Evolutionary conservation across 2,329 filamentous ascomycete genomes (phyloP), one percentile per base, ranked within the genome.

Genomic region (Verticillium zaregamsianum): DNA sequence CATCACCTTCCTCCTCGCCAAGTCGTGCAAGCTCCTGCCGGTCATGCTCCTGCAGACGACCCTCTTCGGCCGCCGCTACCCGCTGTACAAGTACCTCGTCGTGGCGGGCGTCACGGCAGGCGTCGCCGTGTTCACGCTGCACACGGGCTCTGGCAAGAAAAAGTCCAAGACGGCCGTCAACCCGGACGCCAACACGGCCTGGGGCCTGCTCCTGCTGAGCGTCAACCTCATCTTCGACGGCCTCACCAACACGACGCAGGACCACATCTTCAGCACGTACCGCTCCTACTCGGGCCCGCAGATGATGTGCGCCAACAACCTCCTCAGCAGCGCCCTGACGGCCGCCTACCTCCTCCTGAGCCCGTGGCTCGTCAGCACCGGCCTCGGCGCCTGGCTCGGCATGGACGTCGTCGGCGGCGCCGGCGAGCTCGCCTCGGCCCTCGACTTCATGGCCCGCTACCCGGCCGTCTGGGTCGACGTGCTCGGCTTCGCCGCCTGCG

Each of bases 251-350:
- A 93, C 90, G 60, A 97, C 94, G 2, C 95, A 99, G 81, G 95
- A 99, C 76, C 89, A 97, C 76, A 92, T 99, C 74, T 97, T 98
- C 74, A 77, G 79, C 66, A 82, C 86, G 7, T 96, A 93, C 77
- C 87, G 86, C 66, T 88, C 89, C 15, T 97, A 95, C 74, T 86
- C 87, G 3, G 95, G 95, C 11, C 93, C 94, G 63, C 95, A 99
- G 83, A 99, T 99, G 95, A 99, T 99, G 95, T 96, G 93, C 73
- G 93, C 94, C 45, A 92, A 97, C 77, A 99, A 98, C 74, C 80
- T 97, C 61, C 90, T 98, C 76, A 90, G 86, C 68, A 94, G 93
- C 3, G 72, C 87, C 56, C 81, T 98, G 61, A 98, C 93, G 3
- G 82, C 85, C 23, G 72, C 79, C 0, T 98, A 96, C 71, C 86